A percentile compares a stretch with the other conserved stretches of the same genome.
phyloP scores from a whole-genome alignment of 1,139 yeast species.

The Williopsis jadinii region DNA sequence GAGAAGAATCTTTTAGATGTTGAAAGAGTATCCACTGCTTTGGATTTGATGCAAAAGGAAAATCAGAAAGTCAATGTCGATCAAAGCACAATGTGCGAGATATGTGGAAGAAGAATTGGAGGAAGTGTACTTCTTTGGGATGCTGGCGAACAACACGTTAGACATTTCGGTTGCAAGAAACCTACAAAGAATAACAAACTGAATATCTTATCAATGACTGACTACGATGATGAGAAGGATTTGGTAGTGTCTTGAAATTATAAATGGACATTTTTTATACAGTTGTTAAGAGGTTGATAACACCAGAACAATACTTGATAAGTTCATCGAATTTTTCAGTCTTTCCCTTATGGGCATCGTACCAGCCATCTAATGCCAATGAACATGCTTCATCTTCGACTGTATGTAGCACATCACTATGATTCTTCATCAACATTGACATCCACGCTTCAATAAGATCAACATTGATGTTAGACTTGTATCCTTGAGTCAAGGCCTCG shows the following conservation, averaged over 20 bases:
- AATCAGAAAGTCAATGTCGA: slow-evolving; percentile 4
- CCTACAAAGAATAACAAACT: slow-evolving; percentile 6
- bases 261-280: slow-evolving; percentile 3
- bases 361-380: slow-evolving; percentile 45
- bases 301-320: slow-evolving; percentile 80
- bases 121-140: slow-evolving; percentile 12
- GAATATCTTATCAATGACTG: slow-evolving; percentile 12
- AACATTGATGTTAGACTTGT: slow-evolving; percentile 49
- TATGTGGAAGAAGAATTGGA: slow-evolving; percentile 36
- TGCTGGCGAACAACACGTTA: slow-evolving; percentile 25
- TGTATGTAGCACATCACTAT: slow-evolving; percentile 72
- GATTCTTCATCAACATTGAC: slow-evolving; percentile 65
- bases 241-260: no score
- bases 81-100: slow-evolving; percentile 34
- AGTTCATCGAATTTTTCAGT: slow-evolving; percentile 55
- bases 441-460: slow-evolving; percentile 65
- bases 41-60: slow-evolving; percentile 28
- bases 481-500: slow-evolving; percentile 55
- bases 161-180: slow-evolving; percentile 62
- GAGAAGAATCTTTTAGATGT: slow-evolving; percentile 32
- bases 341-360: slow-evolving; percentile 34
- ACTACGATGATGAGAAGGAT: background rate
- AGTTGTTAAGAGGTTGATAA: slow-evolving; percentile 49
- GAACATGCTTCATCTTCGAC: slow-evolving; percentile 34
- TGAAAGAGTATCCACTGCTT: slow-evolving; percentile 27